Evolutionary conservation across 2,329 filamentous ascomycete species (phyloP).

Genomic region (Didymella glomerata): DNA sequence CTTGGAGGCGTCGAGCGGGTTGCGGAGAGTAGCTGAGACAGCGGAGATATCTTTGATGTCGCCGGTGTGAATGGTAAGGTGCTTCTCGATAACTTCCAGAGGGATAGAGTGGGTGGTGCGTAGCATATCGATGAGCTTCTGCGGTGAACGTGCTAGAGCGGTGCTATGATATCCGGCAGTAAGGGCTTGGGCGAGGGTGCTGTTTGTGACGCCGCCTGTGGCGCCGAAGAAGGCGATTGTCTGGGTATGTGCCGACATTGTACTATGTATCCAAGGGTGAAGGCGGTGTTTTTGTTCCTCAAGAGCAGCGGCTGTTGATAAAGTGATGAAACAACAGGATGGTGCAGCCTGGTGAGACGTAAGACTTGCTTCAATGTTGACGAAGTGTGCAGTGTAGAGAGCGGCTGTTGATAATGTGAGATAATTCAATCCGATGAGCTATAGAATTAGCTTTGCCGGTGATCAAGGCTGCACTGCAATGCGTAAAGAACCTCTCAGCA

Average conservation of each 20-base stretch:
- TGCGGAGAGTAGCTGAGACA: conserved; percentile 53
- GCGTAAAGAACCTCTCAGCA: no score
- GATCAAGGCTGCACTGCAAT: no score
- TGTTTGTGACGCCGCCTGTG: conserved; percentile 59
- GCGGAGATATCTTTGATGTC: conserved; percentile 54
- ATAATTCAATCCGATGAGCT: no score
- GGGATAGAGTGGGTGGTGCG: conserved; percentile 51
- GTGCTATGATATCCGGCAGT: conserved; percentile 55
- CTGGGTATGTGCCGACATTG: conserved; percentile 23
- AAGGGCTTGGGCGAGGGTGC: conserved; percentile 56
- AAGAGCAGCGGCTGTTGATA: background rate
- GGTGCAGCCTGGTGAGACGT: background rate
- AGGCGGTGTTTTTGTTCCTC: no score
- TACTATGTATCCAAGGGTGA: background rate
- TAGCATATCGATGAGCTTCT: conserved; percentile 59
- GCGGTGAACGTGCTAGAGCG: conserved; percentile 60
- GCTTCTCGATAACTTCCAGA: conserved; percentile 41
- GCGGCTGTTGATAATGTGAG: no score
- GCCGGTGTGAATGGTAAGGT: conserved; percentile 60
- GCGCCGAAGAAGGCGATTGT: conserved; percentile 63
- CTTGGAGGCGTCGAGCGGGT: conserved; percentile 23
- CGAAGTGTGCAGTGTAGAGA: background rate
- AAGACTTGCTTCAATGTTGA: background rate
- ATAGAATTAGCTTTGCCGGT: no score
- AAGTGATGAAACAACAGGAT: no score